Conservation (phyloP, 1,284 basidiomycete genomes). For the Moesziomyces parantarcticus region DNA sequence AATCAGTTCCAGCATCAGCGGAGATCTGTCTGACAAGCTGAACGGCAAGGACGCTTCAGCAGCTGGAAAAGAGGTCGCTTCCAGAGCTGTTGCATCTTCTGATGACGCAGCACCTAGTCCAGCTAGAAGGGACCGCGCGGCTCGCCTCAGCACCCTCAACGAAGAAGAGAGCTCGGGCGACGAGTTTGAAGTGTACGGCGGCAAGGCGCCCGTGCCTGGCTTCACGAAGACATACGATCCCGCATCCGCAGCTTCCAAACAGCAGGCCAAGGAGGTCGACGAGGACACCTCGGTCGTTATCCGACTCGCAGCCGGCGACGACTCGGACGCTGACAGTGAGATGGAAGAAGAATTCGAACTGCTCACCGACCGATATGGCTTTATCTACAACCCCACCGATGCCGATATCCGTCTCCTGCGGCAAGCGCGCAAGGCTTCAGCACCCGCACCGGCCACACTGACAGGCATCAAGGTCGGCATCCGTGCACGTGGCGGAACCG, state of each 20-base stretch:
- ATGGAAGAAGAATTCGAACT: conserved; percentile 71
- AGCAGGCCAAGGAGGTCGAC: neutral
- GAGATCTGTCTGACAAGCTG: neutral
- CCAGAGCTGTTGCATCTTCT: neutral
- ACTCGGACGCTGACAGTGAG: conserved; percentile 36
- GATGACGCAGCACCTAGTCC: conserved; percentile 2
- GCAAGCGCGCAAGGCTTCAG: conserved; percentile 78
- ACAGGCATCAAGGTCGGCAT: conserved; percentile 82
- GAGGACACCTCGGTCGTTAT: conserved; percentile 41
- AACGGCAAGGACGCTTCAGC: neutral
- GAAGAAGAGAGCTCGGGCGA: conserved; percentile 62
- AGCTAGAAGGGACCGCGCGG: conserved; percentile 20
- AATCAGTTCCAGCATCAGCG: conserved; percentile 5
- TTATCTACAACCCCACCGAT: conserved; percentile 81
- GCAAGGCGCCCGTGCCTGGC: conserved; percentile 52
- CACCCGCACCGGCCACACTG: conserved; percentile 81
- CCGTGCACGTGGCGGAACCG: conserved; percentile 54
- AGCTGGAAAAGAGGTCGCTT: neutral
- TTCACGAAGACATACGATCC: conserved; percentile 33
- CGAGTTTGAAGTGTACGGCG: conserved; percentile 68
- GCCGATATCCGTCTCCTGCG: conserved; percentile 83
- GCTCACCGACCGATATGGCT: conserved; percentile 93
- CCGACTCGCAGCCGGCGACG: conserved; percentile 19
- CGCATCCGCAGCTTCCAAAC: neutral
- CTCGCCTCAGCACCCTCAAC: conserved; percentile 45